A percentile compares a stretch with the other conserved stretches of the same genome.
phyloP scores from a whole-genome alignment of 2,329 filamentous ascomycete species.

The Torrubiella hemipterigena region DNA sequence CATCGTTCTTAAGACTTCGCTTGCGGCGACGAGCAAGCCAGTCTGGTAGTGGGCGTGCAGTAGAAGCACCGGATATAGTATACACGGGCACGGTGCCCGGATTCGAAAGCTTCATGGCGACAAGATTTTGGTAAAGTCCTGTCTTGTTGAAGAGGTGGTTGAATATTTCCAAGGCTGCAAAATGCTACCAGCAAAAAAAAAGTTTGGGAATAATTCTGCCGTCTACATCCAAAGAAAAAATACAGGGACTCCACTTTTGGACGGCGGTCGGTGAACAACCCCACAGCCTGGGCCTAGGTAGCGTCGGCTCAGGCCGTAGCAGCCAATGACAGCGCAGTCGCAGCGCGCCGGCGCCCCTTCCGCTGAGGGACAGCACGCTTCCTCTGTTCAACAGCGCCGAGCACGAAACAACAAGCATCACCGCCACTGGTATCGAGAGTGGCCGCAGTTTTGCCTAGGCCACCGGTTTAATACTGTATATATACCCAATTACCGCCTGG shows the following conservation, averaged over 20 bases:
- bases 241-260: no score
- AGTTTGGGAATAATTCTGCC: not conserved
- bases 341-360: not conserved
- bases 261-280: no score
- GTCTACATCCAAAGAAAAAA: no score
- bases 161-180: not conserved
- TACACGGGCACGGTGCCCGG: conserved; percentile 81
- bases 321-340: not conserved
- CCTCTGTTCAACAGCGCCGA: no score
- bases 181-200: not conserved
- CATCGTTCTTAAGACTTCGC: conserved; percentile 80
- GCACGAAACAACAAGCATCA: no score
- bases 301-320: not conserved
- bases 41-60: conserved; percentile 78
- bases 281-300: not conserved
- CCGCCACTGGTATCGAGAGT: no score
- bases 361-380: no score
- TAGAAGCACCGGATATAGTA: conserved; percentile 84
- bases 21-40: conserved; percentile 89
- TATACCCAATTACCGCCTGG: no score
- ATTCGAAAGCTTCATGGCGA: conserved; percentile 66
- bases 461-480: no score
- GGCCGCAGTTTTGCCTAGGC: no score
- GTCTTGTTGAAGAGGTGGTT: no score
- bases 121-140: not conserved